phyloP scores from a whole-genome alignment of 2,329 filamentous ascomycete genomes.

The Colletotrichum filicis region DNA sequence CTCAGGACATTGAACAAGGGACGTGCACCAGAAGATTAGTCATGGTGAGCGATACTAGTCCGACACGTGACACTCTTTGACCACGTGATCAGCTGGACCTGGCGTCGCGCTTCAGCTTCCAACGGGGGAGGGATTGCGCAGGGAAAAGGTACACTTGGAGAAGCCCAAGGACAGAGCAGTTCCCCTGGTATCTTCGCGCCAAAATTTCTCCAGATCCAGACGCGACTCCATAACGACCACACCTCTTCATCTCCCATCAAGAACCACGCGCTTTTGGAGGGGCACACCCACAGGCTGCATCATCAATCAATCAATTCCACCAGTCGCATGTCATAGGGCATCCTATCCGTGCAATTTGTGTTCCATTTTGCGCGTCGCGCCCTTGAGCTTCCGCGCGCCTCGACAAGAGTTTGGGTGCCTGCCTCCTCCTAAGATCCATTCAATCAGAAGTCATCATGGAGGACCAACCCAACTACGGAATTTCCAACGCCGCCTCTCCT shows the following conservation, averaged over 20 bases:
- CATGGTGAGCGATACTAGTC: too few species aligned
- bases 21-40: too few species aligned
- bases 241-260: conserved; percentile 21
- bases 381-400: conserved; percentile 9
- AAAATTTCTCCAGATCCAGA: conserved; percentile 50
- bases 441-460: conserved; percentile 61
- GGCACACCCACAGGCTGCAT: conserved; percentile 20
- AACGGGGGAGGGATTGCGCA: not conserved
- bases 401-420: conserved; percentile 16
- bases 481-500: conserved; percentile 67
- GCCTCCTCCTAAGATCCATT: conserved; percentile 33
- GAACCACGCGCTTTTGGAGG: conserved; percentile 28
- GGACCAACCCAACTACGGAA: conserved; percentile 67
- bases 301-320: conserved; percentile 17
- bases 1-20: too few species aligned
- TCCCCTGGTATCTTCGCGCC: conserved; percentile 44
- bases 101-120: not conserved
- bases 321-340: conserved; percentile 13
- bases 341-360: conserved; percentile 12
- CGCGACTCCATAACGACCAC: conserved; percentile 38
- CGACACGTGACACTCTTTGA: not conserved
- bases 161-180: not conserved
- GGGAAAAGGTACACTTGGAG: not conserved
- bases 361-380: conserved; percentile 27
- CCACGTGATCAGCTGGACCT: not conserved